Evolutionary conservation across 1,284 basidiomycete genomes (phyloP).

Genomic region (Heterobasidion parviporum): DNA sequence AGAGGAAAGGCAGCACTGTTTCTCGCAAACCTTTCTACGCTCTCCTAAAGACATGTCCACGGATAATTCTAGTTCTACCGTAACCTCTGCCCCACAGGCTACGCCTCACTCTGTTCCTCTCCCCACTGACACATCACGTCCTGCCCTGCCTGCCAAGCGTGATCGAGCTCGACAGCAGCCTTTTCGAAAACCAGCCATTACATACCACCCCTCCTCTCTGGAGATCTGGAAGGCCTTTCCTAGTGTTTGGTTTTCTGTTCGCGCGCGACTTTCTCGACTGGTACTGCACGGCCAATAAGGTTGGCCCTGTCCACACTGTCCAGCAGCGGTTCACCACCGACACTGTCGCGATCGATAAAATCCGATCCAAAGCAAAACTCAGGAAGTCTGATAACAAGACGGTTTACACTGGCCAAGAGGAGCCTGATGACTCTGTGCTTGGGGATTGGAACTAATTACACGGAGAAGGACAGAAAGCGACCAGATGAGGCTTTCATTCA

Average conservation of each 20-base stretch:
- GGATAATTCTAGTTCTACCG: too few relatives aligned
- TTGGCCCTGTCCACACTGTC: neutral
- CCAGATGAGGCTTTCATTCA: neutral
- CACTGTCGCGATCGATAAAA: neutral
- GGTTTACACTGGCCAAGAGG: neutral
- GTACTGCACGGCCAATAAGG: neutral
- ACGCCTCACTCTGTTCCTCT: too few relatives aligned
- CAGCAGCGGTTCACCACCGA: neutral
- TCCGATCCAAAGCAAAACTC: neutral
- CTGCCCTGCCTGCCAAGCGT: too few relatives aligned
- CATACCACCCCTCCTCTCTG: too few relatives aligned
- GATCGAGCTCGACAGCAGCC: too few relatives aligned
- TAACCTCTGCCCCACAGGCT: too few relatives aligned
- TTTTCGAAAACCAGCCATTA: too few relatives aligned
- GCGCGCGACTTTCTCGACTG: neutral
- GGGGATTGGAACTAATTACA: neutral
- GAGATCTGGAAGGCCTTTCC: neutral
- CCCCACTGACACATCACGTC: too few relatives aligned
- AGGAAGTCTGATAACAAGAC: neutral
- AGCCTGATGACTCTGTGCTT: neutral
- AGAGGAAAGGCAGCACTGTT: too few relatives aligned
- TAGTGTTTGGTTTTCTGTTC: neutral
- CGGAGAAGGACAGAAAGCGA: neutral
- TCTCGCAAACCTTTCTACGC: too few relatives aligned
- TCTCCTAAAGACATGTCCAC: too few relatives aligned